Evolutionary conservation across 1,284 basidiomycete species (phyloP).

Genomic region (Lentinula novae-zelandiae): DNA sequence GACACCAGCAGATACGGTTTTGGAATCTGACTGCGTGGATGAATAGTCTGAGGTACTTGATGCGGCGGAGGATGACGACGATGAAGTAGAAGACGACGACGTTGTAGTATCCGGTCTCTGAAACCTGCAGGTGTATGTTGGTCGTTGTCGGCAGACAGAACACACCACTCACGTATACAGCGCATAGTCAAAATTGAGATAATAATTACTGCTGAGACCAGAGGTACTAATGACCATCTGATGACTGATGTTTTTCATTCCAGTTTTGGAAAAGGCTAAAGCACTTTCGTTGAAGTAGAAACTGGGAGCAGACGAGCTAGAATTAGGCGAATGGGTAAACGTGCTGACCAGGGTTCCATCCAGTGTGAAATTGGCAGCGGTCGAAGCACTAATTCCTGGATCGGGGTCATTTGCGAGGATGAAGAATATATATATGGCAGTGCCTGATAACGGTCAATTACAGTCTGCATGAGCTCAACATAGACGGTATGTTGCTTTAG

Average conservation of each 20-base stretch:
- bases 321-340: slow-evolving; percentile 20
- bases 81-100: slow-evolving; percentile 18
- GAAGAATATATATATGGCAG: slow-evolving; percentile 11
- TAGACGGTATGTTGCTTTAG: background rate
- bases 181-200: slow-evolving; percentile 34
- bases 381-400: slow-evolving; percentile 18
- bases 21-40: background rate
- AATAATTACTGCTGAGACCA: slow-evolving; percentile 21
- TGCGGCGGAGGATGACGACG: slow-evolving; percentile 17
- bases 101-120: slow-evolving; percentile 14
- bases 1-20: slow-evolving; percentile 12
- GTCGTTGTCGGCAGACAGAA: background rate
- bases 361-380: slow-evolving; percentile 24
- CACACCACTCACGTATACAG: slow-evolving; percentile 30
- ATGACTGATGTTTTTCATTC: slow-evolving; percentile 22
- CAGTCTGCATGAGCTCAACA: background rate
- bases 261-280: slow-evolving; percentile 21
- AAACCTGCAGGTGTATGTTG: background rate
- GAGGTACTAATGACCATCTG: slow-evolving; percentile 23
- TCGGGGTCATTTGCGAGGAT: slow-evolving; percentile 10
- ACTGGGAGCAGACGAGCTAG: slow-evolving; percentile 6
- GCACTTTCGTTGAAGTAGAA: slow-evolving; percentile 22
- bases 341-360: slow-evolving; percentile 17
- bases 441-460: slow-evolving; percentile 1
- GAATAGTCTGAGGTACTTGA: background rate